Evolutionary conservation across 805 yeast species (phyloP).

Genomic region (Metschnikowia drakensbergensis): DNA sequence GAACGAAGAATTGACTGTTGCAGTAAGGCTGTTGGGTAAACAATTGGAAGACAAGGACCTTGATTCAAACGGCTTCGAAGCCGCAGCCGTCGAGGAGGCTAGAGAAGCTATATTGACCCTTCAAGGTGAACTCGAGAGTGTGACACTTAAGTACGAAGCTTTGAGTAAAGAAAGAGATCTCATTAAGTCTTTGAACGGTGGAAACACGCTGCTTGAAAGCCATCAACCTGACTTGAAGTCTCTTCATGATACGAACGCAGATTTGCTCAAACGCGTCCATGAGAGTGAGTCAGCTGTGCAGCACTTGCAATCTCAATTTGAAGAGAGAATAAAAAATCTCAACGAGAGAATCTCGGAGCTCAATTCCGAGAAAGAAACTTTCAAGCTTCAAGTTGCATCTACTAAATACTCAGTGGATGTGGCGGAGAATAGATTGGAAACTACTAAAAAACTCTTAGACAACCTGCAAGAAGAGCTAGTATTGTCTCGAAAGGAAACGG

Average conservation of each 20-base stretch:
- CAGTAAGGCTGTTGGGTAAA: constrained; percentile 68
- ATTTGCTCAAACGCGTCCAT: constrained; percentile 30
- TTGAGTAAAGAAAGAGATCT: constrained; percentile 67
- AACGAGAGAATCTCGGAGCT: constrained; percentile 31
- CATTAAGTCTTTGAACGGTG: constrained; percentile 34
- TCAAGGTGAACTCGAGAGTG: constrained; percentile 52
- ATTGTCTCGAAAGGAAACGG: constrained; percentile 26
- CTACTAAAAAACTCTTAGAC: constrained; percentile 35
- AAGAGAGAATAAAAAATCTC: constrained; percentile 44
- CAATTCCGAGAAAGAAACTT: constrained; percentile 32
- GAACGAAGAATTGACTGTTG: constrained; percentile 66
- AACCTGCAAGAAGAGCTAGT: constrained; percentile 26
- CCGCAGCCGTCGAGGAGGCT: constrained; percentile 56
- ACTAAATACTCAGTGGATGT: constrained; percentile 53
- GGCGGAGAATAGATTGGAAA: constrained; percentile 48
- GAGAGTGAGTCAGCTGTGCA: constrained; percentile 38
- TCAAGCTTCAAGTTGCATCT: constrained; percentile 49
- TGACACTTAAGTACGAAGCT: constrained; percentile 50
- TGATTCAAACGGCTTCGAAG: constrained; percentile 39
- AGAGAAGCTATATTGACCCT: constrained; percentile 62
- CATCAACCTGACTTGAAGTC: constrained; percentile 20
- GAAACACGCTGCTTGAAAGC: constrained; percentile 4
- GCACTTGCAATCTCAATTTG: constrained; percentile 36
- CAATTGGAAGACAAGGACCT: constrained; percentile 65
- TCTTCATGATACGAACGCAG: constrained; percentile 26